A percentile compares a stretch with the other conserved stretches of the same genome.
Evolutionary conservation across 1,139 yeast genomes (phyloP).

Genomic region (Saccharomyces hybrid): DNA sequence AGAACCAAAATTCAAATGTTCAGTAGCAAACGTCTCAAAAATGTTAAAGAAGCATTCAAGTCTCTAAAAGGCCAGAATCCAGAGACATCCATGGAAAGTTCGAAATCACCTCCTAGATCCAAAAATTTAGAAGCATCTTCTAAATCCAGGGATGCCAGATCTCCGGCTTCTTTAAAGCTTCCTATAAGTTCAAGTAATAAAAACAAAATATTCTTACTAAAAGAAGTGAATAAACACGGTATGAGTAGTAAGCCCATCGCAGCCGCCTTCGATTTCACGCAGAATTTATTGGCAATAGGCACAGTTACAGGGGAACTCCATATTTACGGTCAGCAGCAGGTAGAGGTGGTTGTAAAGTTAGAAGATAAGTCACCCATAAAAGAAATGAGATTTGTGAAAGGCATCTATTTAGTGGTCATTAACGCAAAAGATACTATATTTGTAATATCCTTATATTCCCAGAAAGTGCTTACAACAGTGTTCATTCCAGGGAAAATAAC

Average conservation of each 20-base stretch:
- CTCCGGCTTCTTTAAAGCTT: not conserved
- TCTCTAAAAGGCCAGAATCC: slow-evolving; percentile 19
- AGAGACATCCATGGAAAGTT: not conserved
- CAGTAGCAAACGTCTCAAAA: slow-evolving; percentile 42
- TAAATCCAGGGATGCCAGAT: not conserved
- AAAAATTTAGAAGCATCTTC: not conserved
- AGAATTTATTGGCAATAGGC: slow-evolving; percentile 74
- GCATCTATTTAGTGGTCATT: slow-evolving; percentile 68
- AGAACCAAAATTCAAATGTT: slow-evolving; percentile 36
- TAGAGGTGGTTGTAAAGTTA: slow-evolving; percentile 60
- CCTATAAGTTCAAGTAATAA: slow-evolving; percentile 1
- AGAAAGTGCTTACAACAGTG: slow-evolving; percentile 45
- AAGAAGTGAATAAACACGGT: slow-evolving; percentile 43
- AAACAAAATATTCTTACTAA: slow-evolving; percentile 34
- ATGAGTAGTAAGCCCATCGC: slow-evolving; percentile 52
- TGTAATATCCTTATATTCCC: slow-evolving; percentile 63
- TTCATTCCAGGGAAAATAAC: slow-evolving; percentile 61
- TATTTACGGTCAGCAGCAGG: slow-evolving; percentile 79
- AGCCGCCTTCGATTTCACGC: slow-evolving; percentile 80
- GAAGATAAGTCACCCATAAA: slow-evolving; percentile 46
- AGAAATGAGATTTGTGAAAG: slow-evolving; percentile 61
- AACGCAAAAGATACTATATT: slow-evolving; percentile 50
- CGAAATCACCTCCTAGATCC: not conserved
- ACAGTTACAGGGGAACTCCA: slow-evolving; percentile 64
- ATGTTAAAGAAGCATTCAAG: slow-evolving; percentile 48